Evolutionary conservation across 1,139 yeast genomes (phyloP), one percentile per base, ranked within the genome.

Genomic region (Saccharomycopsis phalli): DNA sequence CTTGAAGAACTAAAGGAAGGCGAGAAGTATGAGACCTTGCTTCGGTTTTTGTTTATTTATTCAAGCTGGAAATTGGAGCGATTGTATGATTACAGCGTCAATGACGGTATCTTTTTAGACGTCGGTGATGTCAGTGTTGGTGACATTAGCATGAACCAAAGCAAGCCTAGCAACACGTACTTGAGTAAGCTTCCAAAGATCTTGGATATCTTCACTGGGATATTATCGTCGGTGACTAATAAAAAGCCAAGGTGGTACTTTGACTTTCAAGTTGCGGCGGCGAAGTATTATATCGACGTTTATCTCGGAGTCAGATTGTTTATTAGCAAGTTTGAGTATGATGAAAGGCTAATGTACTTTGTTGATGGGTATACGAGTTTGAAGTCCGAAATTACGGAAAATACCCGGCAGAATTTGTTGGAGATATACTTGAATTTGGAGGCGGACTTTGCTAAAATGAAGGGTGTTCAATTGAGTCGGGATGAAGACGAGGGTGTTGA

Each of bases 401-500:
- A n/a, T n/a, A n/a, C n/a, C n/a, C n/a, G n/a, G n/a, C n/a, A n/a
- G n/a, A n/a, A n/a, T n/a, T n/a, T 42, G 4, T 31, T 27, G 28
- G 21, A 13, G 13, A 32, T 37, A 10, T 45, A 23, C 28, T 40
- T 45, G 23, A 31, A 43, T 31, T 27, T 43, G 16, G 48, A 45
- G 31, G 27, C 36, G 7, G 37, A 45, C 22, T 31, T 45, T 22
- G 48, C 45, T 4, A 29, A 20, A 11, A n/a, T 40, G 8, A 18
- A 43, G 25, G 59, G 57, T 0, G 53, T 67, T 3, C 63, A 66
- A 10, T 56, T 80, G 41, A 81, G 74, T 27, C 66, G 83, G 51
- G 62, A 60, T 19, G 76, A 67, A 30, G 66, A 68, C 29, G 87
- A 80, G 55, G 79, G 69, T 50, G 81, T 76, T 2, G 69, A 70